Evolutionary conservation across 2,329 filamentous ascomycete genomes (phyloP), one percentile per base, ranked within the genome.

Genomic region (Colletotrichum ledebouriae): DNA sequence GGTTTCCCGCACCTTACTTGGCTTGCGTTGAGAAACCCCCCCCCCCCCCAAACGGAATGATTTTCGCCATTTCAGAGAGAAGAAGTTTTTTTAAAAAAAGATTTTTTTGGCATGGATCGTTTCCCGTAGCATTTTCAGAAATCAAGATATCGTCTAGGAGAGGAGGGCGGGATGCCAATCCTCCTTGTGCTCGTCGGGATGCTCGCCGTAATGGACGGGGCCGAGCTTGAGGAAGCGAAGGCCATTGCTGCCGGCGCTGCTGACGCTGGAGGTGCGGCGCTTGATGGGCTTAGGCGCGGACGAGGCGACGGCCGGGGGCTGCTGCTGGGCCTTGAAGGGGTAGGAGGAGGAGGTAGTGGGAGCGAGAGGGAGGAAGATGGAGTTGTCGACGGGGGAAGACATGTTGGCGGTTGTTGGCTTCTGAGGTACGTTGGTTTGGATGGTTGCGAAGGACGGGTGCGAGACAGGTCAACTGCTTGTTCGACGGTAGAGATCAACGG

Each of bases 141-240:
- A 13, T 39, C 37, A 39, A 13, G 37, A 29, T 13, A 12, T 39
- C 11, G 37, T 37, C 10, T 65, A 68, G 41, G 53, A 52, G 39
- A 59, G 41, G 15, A 69, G 63, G 13, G 57, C 67, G 20, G 63
- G 63, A 58, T 70, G 44, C 67, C 67, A 70, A 46, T 70, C 67
- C 52, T 80, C 82, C 80, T 86, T 84, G 80, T 87, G 81, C 63
- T 85, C 86, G 70, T 82, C 86, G 22, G 80, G 79, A 77, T 88
- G 85, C 81, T 87, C 87, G 72, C 88, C 88, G 78, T 83, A 89
- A 83, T 90, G 87, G 67, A 90, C 87, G 39, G 88, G 88, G 25
- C 86, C 86, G 66, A 91, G 86, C 82, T 89, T 90, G 72, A 91
- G 84, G 77, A 90, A 86, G 67, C 84, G 82, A 72, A 81, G 79